A percentile compares a stretch with the other conserved stretches of the same genome.
These are phyloP conservation scores for Phialocephala subalpina DNA, from an alignment of 2,329 filamentous ascomycete species.

Conservation along the genomic window DNA sequence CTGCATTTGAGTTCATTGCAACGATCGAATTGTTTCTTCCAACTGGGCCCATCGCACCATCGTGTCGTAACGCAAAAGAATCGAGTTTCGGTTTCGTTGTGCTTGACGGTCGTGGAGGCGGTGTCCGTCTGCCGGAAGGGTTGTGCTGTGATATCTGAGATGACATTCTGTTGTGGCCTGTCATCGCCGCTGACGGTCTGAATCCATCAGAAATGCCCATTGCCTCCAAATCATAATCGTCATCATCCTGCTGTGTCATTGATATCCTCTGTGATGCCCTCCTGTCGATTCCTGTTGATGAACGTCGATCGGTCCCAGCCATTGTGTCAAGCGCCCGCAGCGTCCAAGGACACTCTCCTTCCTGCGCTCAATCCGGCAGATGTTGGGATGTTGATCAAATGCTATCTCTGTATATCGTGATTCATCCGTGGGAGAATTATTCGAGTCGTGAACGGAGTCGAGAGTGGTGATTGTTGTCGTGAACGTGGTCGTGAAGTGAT, in stretches of 20 bases:
- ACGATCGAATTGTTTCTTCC: conserved; percentile 29
- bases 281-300: conserved; percentile 49
- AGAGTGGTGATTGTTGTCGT: conserved; percentile 9
- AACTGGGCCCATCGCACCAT: conserved; percentile 51
- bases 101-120: conserved; percentile 60
- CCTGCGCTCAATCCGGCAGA: conserved; percentile 28
- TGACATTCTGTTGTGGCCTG: conserved; percentile 32
- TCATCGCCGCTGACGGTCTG: conserved; percentile 45
- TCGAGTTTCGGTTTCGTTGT: conserved; percentile 61
- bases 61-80: conserved; percentile 60
- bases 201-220: conserved; percentile 63
- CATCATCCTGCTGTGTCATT: conserved; percentile 51
- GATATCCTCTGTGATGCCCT: conserved; percentile 54
- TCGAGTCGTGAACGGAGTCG: not conserved
- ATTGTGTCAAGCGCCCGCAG: conserved; percentile 27
- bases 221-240: conserved; percentile 57
- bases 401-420: conserved; percentile 28
- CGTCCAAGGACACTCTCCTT: conserved; percentile 25
- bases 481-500: conserved; percentile 15
- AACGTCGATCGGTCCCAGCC: conserved; percentile 28
- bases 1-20: conserved; percentile 26
- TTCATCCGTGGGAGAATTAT: not conserved
- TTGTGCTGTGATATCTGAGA: conserved; percentile 33
- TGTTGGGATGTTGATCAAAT: conserved; percentile 20
- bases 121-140: conserved; percentile 37